Percentiles rank a stretch among this genome's conserved stretches.
These are phyloP conservation scores for Trifolium dubium DNA, from an alignment of 306 rosid genomes.

Conservation along the genomic window DNA sequence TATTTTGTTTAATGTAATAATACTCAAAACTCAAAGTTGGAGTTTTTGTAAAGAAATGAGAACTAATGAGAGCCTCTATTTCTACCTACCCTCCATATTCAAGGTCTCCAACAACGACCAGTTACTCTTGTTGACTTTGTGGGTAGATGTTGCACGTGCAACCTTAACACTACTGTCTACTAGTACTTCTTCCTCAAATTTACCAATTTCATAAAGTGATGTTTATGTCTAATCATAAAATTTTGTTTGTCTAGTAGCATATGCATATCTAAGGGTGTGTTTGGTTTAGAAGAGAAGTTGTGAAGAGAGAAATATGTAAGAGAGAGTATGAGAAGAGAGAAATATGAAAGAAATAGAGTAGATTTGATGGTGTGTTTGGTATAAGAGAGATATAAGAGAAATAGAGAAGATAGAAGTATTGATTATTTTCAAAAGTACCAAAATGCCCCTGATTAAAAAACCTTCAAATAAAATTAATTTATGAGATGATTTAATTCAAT, in stretches of 20 bases:
- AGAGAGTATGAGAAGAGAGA: no score
- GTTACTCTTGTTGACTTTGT: neutral
- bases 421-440: no score
- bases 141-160: conserved; percentile 30
- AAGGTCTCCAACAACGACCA: neutral
- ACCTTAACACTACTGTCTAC: neutral
- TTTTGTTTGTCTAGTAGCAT: neutral
- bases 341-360: no score
- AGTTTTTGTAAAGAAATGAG: conserved; percentile 23
- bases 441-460: no score
- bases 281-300: no score
- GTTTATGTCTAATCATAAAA: neutral
- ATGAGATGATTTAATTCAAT: no score
- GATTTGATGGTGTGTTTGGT: no score
- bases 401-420: no score
- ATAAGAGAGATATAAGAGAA: no score
- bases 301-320: no score
- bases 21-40: conserved; percentile 5
- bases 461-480: no score
- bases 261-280: no score
- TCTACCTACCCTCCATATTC: conserved; percentile 37
- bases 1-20: neutral
- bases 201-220: neutral
- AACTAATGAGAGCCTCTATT: neutral
- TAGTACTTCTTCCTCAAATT: neutral